These are phyloP conservation scores for Neofusicoccum kwambonambiense DNA, from an alignment of 2,329 filamentous ascomycete genomes.

Conservation along the genomic window DNA sequence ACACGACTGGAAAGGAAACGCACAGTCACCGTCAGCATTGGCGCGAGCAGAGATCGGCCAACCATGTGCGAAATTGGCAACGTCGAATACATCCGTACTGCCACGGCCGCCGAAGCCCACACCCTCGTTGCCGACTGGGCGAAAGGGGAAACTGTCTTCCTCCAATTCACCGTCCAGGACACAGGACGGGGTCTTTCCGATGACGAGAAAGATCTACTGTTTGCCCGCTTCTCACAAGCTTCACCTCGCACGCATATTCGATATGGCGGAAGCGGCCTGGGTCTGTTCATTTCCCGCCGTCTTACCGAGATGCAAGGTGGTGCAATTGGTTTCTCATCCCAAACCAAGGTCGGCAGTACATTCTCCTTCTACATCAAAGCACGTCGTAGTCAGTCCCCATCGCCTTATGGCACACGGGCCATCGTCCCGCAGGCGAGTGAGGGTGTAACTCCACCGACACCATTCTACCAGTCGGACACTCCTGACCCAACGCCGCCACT, in stretches of 20 bases:
- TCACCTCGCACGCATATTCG: slow-evolving; percentile 38
- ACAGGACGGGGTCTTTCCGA: slow-evolving; percentile 41
- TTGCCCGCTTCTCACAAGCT: slow-evolving; percentile 35
- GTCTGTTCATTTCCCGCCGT: slow-evolving; percentile 47
- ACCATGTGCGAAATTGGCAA: neutral
- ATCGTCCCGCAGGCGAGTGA: neutral
- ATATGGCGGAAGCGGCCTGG: slow-evolving; percentile 46
- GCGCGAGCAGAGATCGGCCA: slow-evolving; percentile 25
- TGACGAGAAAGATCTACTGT: slow-evolving; percentile 34
- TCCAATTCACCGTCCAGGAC: slow-evolving; percentile 37
- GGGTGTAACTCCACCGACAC: neutral
- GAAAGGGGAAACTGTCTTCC: slow-evolving; percentile 36
- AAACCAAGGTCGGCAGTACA: slow-evolving; percentile 36
- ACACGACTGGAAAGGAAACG: slow-evolving; percentile 38
- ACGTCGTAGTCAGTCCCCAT: slow-evolving; percentile 23
- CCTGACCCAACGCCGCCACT: neutral
- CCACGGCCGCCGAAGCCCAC: slow-evolving; percentile 3
- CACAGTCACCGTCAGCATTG: slow-evolving; percentile 39
- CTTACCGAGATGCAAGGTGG: slow-evolving; percentile 47
- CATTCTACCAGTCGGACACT: neutral
- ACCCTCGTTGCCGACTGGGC: slow-evolving; percentile 31
- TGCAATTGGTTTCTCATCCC: slow-evolving; percentile 45
- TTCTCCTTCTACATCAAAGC: slow-evolving; percentile 48
- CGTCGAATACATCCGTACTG: slow-evolving; percentile 13
- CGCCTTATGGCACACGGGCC: neutral